Evolutionary conservation across 768 basidiomycete genomes (phyloP), one percentile per base, ranked within the genome.

Genomic region (Xerocomellus intermedius): DNA sequence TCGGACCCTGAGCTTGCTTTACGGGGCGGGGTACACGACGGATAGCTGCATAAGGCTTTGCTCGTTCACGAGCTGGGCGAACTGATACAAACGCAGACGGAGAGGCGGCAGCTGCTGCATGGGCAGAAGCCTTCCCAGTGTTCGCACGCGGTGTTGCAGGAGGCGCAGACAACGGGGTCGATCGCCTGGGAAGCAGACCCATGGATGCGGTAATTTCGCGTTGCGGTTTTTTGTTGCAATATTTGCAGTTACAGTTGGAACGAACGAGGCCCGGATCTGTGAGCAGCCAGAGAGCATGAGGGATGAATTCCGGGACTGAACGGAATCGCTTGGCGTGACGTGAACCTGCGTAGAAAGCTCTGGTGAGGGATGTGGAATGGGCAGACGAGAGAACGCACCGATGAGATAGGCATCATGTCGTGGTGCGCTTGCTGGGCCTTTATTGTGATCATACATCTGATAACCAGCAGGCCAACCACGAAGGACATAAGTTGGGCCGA

Each of bases 261-360:
- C 76, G 77, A 56, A 79, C 68, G 55, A 78, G 64, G 2, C 74
- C 74, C 1, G 73, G 64, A 55, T 89, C 85, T 8, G 75, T 74
- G 68, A 85, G 75, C 10, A 94, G 79, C 91, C 91, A 94, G 54
- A 84, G 75, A 3, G 88, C 88, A 62, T 94, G 92, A 5, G 91
- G 90, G 44, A 87, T 80, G 67, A 94, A 91, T 66, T 94, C 92
- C 45, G 87, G 86, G n/a, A 84, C 75, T 13, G 91, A 92, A 41
- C 92, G 87, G 69, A 92, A 94, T 51, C 74, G 80, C 30, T 72
- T 73, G 38, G 77, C 71, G 46, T 71, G 54, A 30, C 61, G 53
- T 2, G 84, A 85, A 72, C 73, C 70, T 77, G 52, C 22, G 55
- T 47, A 30, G 19, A 36, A 50, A 14, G 44, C 38, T 52, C 16